A percentile compares a stretch with the other conserved stretches of the same genome.
Conservation (phyloP, 495 filamentous ascomycete species). For the Bombardia bombarda region DNA sequence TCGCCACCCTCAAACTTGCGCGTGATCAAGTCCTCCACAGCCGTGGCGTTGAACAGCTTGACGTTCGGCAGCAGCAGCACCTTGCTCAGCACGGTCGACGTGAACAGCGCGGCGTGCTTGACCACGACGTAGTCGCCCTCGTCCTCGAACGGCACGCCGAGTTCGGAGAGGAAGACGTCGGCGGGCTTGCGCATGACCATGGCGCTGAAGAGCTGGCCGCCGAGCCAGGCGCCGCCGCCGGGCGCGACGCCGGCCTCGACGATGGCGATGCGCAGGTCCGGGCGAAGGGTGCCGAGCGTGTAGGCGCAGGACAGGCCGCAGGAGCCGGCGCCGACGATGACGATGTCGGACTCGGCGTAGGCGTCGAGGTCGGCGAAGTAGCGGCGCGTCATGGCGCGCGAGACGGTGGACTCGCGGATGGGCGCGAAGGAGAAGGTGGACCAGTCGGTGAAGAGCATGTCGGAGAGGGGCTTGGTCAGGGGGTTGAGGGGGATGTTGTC, state of each 20-base stretch:
- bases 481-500: constrained; percentile 25
- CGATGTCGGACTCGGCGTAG: constrained; percentile 85
- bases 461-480: constrained; percentile 48
- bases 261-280: constrained; percentile 86
- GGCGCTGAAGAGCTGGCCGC: constrained; percentile 83
- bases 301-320: constrained; percentile 81
- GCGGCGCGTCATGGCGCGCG: constrained; percentile 83
- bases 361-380: constrained; percentile 85
- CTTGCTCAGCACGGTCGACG: constrained; percentile 71
- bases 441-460: constrained; percentile 58
- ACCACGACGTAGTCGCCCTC: constrained; percentile 83
- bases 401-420: constrained; percentile 85
- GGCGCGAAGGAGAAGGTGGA: constrained; percentile 71
- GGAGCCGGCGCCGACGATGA: constrained; percentile 83
- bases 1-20: constrained; percentile 41
- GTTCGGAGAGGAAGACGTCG: constrained; percentile 68
- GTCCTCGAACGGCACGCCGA: constrained; percentile 80
- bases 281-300: constrained; percentile 72
- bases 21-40: constrained; percentile 86
- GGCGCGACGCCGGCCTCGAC: constrained; percentile 82
- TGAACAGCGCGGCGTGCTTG: constrained; percentile 89
- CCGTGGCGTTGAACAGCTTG: constrained; percentile 91
- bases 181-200: constrained; percentile 94
- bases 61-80: constrained; percentile 80
- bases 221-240: constrained; percentile 86